These are phyloP conservation scores for Trebouxiophyceae sp. DNA, from an alignment of 163 green algal genomes.

Conservation along the genomic window DNA sequence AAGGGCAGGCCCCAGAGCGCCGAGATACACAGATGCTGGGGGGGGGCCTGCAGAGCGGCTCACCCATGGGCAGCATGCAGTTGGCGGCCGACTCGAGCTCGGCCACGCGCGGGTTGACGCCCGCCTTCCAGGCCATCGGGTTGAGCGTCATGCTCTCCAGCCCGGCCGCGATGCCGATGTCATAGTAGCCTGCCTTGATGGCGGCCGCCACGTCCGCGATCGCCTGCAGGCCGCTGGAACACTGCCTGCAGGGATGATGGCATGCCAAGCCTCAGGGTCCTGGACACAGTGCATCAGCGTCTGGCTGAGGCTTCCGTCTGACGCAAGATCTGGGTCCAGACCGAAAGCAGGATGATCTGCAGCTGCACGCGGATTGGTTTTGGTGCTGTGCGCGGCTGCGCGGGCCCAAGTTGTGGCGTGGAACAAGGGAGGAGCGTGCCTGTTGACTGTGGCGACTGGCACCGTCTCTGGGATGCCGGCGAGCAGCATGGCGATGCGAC, in stretches of 20 bases:
- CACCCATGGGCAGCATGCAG: slow-evolving; percentile 91
- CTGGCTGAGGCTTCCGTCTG: too few species aligned
- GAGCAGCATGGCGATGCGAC: slow-evolving; percentile 88
- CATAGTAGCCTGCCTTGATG: slow-evolving; percentile 95
- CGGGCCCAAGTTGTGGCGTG: too few species aligned
- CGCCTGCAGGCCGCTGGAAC: slow-evolving; percentile 92
- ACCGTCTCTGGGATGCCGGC: slow-evolving; percentile 91
- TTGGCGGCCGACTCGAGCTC: slow-evolving; percentile 52
- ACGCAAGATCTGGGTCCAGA: too few species aligned
- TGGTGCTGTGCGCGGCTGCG: too few species aligned
- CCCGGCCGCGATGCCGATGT: slow-evolving; percentile 77
- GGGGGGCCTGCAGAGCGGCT: too few species aligned
- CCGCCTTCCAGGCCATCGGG: slow-evolving; percentile 95
- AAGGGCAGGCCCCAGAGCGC: too few species aligned
- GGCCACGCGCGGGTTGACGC: slow-evolving; percentile 74
- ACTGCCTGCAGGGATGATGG: slow-evolving; percentile 68
- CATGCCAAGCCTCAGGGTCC: too few species aligned
- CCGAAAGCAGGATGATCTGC: too few species aligned
- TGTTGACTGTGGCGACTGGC: slow-evolving; percentile 91
- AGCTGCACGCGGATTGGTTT: too few species aligned
- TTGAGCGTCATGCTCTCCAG: slow-evolving; percentile 95
- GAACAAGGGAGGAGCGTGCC: slow-evolving; percentile 7
- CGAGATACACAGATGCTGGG: too few species aligned
- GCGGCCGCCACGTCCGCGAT: slow-evolving; percentile 87
- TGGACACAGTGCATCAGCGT: too few species aligned